Conservation (phyloP, 2,329 filamentous ascomycete genomes). For the Claviceps sp. region DNA sequence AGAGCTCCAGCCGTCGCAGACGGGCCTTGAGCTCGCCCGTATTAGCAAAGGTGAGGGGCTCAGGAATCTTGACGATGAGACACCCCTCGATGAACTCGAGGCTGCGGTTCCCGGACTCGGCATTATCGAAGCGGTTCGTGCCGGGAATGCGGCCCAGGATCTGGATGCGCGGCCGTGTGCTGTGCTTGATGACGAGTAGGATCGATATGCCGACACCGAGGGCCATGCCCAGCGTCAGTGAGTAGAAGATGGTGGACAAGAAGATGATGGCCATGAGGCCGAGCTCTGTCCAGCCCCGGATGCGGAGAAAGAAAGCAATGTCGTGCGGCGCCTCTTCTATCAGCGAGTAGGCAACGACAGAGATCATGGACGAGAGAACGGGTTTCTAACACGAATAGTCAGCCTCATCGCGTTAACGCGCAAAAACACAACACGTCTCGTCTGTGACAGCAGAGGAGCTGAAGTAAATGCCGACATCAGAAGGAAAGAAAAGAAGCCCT, state of each 20-base stretch:
- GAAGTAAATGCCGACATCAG: not conserved
- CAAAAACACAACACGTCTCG: too few relatives aligned
- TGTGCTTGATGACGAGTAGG: slow-evolving; percentile 78
- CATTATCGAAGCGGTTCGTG: slow-evolving; percentile 75
- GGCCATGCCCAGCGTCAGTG: slow-evolving; percentile 82
- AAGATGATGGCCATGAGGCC: slow-evolving; percentile 84
- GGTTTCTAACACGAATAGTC: slow-evolving; percentile 54
- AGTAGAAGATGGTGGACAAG: slow-evolving; percentile 86
- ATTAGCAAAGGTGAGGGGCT: slow-evolving; percentile 93
- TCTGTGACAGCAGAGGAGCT: too few relatives aligned
- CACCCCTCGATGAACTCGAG: slow-evolving; percentile 87
- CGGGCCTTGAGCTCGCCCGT: slow-evolving; percentile 83
- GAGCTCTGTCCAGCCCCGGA: slow-evolving; percentile 77
- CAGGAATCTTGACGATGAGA: slow-evolving; percentile 93
- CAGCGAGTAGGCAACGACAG: slow-evolving; percentile 84
- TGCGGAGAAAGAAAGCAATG: slow-evolving; percentile 74
- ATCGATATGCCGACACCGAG: slow-evolving; percentile 86
- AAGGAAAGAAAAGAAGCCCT: slow-evolving; percentile 10
- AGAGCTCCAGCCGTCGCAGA: slow-evolving; percentile 71
- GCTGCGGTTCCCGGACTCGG: slow-evolving; percentile 55
- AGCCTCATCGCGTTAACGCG: too few relatives aligned
- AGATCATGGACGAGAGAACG: slow-evolving; percentile 86
- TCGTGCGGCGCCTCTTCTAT: slow-evolving; percentile 94
- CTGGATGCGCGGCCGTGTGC: slow-evolving; percentile 85
- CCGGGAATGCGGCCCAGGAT: slow-evolving; percentile 84